Evolutionary conservation across 2,329 filamentous ascomycete genomes (phyloP), one percentile per base, ranked within the genome.

Genomic region (Didymella arachidicola): DNA sequence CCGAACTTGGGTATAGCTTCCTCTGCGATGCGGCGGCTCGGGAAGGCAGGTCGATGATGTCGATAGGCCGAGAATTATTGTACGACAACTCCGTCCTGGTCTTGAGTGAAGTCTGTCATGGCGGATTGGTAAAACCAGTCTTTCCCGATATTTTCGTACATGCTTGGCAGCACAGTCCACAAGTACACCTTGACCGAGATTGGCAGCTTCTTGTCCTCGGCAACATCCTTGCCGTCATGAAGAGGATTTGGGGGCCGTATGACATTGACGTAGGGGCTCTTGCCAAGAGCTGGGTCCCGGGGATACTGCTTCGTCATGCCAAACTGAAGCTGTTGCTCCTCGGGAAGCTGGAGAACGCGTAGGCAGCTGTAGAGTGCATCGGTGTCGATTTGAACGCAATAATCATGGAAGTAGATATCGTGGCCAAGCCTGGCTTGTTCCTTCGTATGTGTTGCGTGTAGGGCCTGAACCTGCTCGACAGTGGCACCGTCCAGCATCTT

Each of bases 211-310:
- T 10, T n/a, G 16, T 48, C 14, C 4, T 49, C 7, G 0, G 42
- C 11, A 38, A 19, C 38, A 3, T 43, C 30, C 10, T 38, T 16
- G 27, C 26, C 30, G 12, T 55, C 53, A 16, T 43, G 26, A 3
- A 48, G 18, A 1, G 44, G 18, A 10, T 42, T 55, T 5, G 52
- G 44, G 11, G 45, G 52, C 41, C 51, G 51, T 11, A 43, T 39
- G n/a, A 55, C 38, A 12, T 55, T 48, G 52, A 55, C 52, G 8
- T 48, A 55, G 6, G 52, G 38, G 25, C 44, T 48, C 30, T 53
- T 46, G 25, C 42, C 42, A 12, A 53, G 18, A 10, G 42, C 42
- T 30, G 51, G 42, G 12, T 46, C 51, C 11, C 51, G 34, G 4
- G 51, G 42, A 25, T 46, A 53, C 2, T 34, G 42, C n/a, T 41